Conservation (phyloP, 192 early-diverging fungal species). For the Paraglomus brasilianum region DNA sequence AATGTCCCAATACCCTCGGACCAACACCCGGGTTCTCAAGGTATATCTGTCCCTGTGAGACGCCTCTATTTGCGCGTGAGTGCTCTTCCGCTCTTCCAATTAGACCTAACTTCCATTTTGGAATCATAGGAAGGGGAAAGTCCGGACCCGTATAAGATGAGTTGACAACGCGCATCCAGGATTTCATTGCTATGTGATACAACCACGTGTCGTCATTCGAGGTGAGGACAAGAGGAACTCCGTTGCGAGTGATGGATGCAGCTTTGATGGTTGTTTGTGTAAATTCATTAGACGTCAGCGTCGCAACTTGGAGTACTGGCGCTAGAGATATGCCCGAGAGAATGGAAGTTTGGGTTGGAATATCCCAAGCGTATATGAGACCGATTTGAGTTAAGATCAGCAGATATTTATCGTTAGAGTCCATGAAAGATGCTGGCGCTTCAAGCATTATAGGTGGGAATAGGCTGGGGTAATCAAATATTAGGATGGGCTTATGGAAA, state of each 20-base stretch:
- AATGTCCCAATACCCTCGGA: constrained; percentile 47
- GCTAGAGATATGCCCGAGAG: constrained; percentile 60
- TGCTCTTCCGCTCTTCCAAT: not conserved
- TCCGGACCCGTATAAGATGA: constrained; percentile 54
- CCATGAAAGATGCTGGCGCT: constrained; percentile 57
- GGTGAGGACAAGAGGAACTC: constrained; percentile 65
- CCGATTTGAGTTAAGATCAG: constrained; percentile 66
- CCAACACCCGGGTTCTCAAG: constrained; percentile 37
- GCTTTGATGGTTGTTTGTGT: constrained; percentile 49
- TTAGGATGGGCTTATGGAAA: not conserved
- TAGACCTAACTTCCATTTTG: constrained; percentile 4
- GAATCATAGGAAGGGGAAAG: constrained; percentile 41
- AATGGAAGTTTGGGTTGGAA: constrained; percentile 47
- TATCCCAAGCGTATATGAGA: constrained; percentile 69
- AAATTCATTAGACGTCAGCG: constrained; percentile 33
- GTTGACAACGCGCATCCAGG: constrained; percentile 68
- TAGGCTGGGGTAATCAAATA: constrained; percentile 44
- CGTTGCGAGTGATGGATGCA: constrained; percentile 59
- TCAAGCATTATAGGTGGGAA: constrained; percentile 67
- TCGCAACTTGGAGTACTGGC: constrained; percentile 58
- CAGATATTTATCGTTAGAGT: constrained; percentile 56
- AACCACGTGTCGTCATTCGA: constrained; percentile 58
- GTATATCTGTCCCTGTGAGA: constrained; percentile 37
- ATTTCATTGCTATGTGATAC: constrained; percentile 62
- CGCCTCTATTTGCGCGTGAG: constrained; percentile 19